phyloP scores from a whole-genome alignment of 2,329 filamentous ascomycete species.

The Ceratocystis smalleyi region DNA sequence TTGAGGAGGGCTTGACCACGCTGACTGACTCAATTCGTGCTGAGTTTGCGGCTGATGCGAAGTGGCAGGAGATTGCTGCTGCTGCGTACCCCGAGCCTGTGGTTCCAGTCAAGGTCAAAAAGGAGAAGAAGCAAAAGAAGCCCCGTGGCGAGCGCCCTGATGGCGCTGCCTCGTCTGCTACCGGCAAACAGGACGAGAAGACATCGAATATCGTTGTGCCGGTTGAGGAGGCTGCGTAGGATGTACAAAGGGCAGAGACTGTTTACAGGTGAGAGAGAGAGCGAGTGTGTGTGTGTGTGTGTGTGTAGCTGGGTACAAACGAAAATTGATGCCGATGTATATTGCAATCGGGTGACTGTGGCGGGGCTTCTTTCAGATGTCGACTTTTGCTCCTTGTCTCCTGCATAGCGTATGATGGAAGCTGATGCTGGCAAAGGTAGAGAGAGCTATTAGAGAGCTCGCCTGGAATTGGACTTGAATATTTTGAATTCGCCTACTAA shows the following conservation, averaged over 20 bases:
- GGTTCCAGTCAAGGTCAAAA: slow-evolving; percentile 39
- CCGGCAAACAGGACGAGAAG: slow-evolving; percentile 4
- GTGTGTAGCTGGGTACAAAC: not conserved
- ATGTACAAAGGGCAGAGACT: not conserved
- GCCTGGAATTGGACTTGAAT: too few relatives aligned
- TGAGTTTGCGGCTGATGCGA: slow-evolving; percentile 51
- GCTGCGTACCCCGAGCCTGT: slow-evolving; percentile 61
- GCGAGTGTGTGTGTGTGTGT: too few relatives aligned
- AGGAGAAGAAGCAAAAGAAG: slow-evolving; percentile 64
- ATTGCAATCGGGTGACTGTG: not conserved
- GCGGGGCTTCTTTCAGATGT: not conserved
- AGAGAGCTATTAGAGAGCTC: too few relatives aligned
- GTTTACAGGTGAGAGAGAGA: not conserved
- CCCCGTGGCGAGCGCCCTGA: slow-evolving; percentile 37
- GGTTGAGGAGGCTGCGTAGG: slow-evolving; percentile 10
- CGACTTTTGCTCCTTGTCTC: too few relatives aligned
- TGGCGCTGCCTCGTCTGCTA: slow-evolving; percentile 37
- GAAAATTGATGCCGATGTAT: not conserved
- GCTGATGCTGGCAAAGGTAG: too few relatives aligned
- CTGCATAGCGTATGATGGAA: too few relatives aligned
- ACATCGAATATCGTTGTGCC: slow-evolving; percentile 14
- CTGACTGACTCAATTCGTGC: slow-evolving; percentile 65
- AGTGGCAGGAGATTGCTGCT: slow-evolving; percentile 56
- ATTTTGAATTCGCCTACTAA: too few relatives aligned
- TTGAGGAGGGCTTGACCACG: slow-evolving; percentile 54